These are phyloP conservation scores for Nitzschia sp. DNA, from an alignment of 108 stramenopile species.

Conservation along the genomic window DNA sequence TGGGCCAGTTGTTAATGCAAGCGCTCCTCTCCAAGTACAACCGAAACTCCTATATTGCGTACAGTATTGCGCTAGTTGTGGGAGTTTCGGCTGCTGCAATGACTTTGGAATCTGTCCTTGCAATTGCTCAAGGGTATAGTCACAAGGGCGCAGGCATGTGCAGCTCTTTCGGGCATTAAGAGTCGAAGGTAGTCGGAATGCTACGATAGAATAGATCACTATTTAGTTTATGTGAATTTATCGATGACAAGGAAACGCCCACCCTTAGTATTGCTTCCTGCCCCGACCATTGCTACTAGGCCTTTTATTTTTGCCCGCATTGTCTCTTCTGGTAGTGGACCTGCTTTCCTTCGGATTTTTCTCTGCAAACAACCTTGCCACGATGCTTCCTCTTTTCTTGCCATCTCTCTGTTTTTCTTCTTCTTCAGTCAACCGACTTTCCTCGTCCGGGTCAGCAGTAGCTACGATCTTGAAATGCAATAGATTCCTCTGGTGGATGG, in stretches of 20 bases:
- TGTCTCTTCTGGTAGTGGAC: background rate
- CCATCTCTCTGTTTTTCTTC: too few species aligned
- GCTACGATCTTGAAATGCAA: too few species aligned
- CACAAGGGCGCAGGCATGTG: background rate
- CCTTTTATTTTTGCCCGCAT: background rate
- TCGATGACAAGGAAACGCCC: background rate
- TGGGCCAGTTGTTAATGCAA: conserved; percentile 69
- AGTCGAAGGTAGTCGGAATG: background rate
- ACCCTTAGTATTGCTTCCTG: background rate
- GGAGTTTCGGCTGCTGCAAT: conserved; percentile 52
- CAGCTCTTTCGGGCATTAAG: background rate
- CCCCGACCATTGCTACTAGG: background rate
- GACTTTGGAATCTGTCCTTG: conserved; percentile 4
- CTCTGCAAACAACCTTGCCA: too few species aligned
- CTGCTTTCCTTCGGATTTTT: background rate
- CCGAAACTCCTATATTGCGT: conserved; percentile 79
- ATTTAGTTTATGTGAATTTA: background rate
- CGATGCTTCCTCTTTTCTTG: too few species aligned
- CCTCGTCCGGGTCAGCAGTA: too few species aligned
- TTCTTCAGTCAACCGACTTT: too few species aligned
- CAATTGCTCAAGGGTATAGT: background rate
- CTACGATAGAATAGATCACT: background rate
- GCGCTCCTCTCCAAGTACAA: conserved; percentile 61
- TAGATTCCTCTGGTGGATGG: too few species aligned
- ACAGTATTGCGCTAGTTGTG: conserved; percentile 80